phyloP scores from a whole-genome alignment of 2,329 filamentous ascomycete genomes.

The Clarireedia hainanense region DNA sequence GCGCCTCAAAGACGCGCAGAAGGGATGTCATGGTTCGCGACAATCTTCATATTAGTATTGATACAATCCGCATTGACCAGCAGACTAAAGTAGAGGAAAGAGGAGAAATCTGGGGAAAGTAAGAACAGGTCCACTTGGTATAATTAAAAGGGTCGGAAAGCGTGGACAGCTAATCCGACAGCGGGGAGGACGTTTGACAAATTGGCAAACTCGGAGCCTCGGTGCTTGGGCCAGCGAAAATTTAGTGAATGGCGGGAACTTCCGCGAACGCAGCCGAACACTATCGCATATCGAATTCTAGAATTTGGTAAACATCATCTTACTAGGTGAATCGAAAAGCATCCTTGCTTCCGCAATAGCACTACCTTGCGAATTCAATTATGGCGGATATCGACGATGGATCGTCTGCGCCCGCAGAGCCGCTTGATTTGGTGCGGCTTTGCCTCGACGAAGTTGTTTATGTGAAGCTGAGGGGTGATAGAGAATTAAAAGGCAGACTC shows the following conservation, averaged over 20 bases:
- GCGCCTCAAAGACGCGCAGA: neutral
- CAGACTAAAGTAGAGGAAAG: neutral
- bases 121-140: neutral
- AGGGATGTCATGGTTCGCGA: neutral
- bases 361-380: slow-evolving; percentile 18
- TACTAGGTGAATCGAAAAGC: neutral
- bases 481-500: slow-evolving; percentile 88
- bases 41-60: neutral
- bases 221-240: no score
- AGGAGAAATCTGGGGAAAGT: neutral
- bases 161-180: neutral
- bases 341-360: neutral
- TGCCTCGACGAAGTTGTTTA: slow-evolving; percentile 94
- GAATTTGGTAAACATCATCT: neutral
- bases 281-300: no score
- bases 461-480: slow-evolving; percentile 91
- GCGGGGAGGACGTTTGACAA: neutral
- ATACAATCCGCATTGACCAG: neutral
- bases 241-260: no score
- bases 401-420: slow-evolving; percentile 65
- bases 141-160: neutral
- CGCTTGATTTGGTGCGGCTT: slow-evolving; percentile 89
- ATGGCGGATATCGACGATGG: slow-evolving; percentile 85
- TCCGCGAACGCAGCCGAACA: no score
- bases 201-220: neutral